phyloP scores from a whole-genome alignment of 1,284 basidiomycete genomes.

The Ganoderma multipileum region DNA sequence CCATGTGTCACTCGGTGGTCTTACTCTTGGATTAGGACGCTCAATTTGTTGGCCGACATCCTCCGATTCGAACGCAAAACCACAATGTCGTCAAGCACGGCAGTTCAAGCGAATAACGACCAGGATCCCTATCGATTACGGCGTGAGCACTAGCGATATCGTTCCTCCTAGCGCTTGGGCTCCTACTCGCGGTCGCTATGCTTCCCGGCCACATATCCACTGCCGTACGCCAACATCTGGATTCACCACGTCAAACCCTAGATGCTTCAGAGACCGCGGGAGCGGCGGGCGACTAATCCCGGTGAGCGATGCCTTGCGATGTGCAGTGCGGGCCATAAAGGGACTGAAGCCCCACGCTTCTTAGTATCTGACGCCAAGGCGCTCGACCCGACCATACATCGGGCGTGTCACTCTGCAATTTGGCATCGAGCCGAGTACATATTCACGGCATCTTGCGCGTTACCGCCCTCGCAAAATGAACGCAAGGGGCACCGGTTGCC shows the following conservation, averaged over 20 bases:
- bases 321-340: neutral
- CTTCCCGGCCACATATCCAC: constrained; percentile 2
- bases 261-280: neutral
- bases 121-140: neutral
- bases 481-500: neutral
- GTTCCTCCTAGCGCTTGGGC: neutral
- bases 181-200: neutral
- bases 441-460: neutral
- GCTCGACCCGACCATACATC: constrained; percentile 4
- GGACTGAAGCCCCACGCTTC: neutral
- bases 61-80: neutral
- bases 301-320: neutral
- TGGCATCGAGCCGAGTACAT: neutral
- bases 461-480: neutral
- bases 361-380: neutral
- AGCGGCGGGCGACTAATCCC: neutral
- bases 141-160: neutral
- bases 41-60: neutral
- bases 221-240: neutral
- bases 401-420: neutral
- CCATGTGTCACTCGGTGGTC: neutral
- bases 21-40: neutral
- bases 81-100: neutral
- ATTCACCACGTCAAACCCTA: neutral
- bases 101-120: neutral